Base-by-base conservation (phyloP, 371 early-diverging fungal genomes). In the Mucor plumbeus region DNA sequence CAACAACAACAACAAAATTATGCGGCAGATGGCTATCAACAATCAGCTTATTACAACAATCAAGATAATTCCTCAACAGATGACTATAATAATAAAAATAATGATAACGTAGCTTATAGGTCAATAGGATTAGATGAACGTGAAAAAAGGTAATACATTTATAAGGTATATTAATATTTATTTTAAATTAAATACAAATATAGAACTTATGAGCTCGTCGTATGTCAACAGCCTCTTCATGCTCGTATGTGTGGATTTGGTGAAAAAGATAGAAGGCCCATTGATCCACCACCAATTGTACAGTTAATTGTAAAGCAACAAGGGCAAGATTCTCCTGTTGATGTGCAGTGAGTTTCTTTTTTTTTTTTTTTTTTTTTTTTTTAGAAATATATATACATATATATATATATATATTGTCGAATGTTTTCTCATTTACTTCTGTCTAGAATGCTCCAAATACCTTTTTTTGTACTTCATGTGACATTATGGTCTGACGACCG, bases 191-290 rank as follows among this genome's bases (percentile, higher is more conserved):
- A 10, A 10, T 38, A 44, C 44, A 40, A 40, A 43, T 43, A 14
- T 60, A 87, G 87, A 67, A 76, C 80, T 1, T 85, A 87, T 67
- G 80, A 82, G 61, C 67, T 87, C 1, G 68, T 77, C 0, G 85
- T 87, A 39, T 83, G 82, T 19, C 94, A 94, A 63, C 91, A 94
- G 58, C 94, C 94, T 3, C 79, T 88, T 63, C 92, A 91, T 71
- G 91, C 92, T 10, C 79, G 93, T 2, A 91, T 91, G 90, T 92
- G 93, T 72, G 94, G 93, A 11, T 91, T 91, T 81, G 92, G 92
- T 3, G 93, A 93, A 58, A 94, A 92, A 66, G 91, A 88, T 67
- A 74, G 90, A 65, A 76, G 91, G 21, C 89, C 89, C 0, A 82
- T 90, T 38, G 90, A 89, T 70, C 91, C 91, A 13, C 88, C 90